Conservation (phyloP, 2,329 filamentous ascomycete genomes). For the Orbilia oligospora region DNA sequence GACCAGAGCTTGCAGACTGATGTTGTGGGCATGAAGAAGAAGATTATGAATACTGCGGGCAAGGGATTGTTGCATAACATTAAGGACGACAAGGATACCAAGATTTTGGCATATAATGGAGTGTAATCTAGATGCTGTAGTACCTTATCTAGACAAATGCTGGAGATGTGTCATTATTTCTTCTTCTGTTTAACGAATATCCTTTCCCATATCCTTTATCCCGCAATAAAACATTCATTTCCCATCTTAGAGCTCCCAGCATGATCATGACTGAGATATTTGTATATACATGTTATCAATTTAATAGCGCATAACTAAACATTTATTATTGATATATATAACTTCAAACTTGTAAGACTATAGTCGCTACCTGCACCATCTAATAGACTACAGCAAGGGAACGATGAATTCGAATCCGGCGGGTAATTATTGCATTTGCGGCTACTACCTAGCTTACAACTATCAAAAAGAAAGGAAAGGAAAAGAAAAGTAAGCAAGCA, state of each 20-base stretch:
- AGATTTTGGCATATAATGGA: conserved; percentile 53
- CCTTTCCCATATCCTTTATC: no score
- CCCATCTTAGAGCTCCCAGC: not conserved
- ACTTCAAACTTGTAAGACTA: no score
- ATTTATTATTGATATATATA: no score
- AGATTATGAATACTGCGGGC: conserved; percentile 39
- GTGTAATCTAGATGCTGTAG: not conserved
- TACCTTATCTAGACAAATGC: not conserved
- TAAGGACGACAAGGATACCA: conserved; percentile 20
- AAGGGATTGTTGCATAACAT: conserved; percentile 34
- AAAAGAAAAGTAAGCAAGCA: not conserved
- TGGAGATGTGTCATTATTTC: not conserved
- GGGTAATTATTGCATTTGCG: conserved; percentile 22
- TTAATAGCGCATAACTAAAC: no score
- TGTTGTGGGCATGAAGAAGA: conserved; percentile 49
- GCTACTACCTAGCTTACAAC: conserved; percentile 10
- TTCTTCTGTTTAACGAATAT: not conserved
- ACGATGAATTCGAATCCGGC: not conserved
- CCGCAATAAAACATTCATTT: no score
- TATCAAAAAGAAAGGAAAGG: not conserved
- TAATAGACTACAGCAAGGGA: not conserved
- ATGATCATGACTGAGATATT: not conserved
- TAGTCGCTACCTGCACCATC: no score
- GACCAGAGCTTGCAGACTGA: conserved; percentile 37
- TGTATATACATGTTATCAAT: no score